Conservation (phyloP, 1,139 yeast species). For the Saccharomyces pastorianus region DNA sequence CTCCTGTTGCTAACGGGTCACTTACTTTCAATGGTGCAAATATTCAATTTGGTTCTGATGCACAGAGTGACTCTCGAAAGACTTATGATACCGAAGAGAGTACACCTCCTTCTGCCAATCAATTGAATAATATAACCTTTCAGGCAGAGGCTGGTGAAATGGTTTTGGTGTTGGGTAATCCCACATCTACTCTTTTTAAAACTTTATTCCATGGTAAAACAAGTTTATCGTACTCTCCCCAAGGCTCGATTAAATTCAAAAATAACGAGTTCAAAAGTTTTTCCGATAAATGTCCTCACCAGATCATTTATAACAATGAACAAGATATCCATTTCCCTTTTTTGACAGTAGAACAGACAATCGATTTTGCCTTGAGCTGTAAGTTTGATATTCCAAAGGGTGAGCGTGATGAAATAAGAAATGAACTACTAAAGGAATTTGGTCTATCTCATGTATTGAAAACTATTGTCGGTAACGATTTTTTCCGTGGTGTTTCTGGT, state of each 20-base stretch:
- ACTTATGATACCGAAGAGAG: not conserved
- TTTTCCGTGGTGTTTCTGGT: conserved; percentile 39
- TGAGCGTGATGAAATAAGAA: no score
- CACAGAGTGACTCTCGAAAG: conserved; percentile 2
- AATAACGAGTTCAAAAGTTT: no score
- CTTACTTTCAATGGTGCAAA: conserved; percentile 22
- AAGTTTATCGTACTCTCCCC: conserved; percentile 15
- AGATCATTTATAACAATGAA: no score
- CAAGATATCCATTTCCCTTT: no score
- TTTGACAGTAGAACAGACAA: no score
- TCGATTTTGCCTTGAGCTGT: no score
- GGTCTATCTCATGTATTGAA: no score
- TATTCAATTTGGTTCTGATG: conserved; percentile 7
- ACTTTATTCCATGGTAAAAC: conserved; percentile 17
- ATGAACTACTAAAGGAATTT: no score
- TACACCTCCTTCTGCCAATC: not conserved
- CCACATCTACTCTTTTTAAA: conserved; percentile 19
- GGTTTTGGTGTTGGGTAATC: conserved; percentile 18
- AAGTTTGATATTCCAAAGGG: no score
- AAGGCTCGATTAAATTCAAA: no score
- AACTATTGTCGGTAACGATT: conserved; percentile 33
- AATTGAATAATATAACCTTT: conserved; percentile 18
- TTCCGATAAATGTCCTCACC: no score
- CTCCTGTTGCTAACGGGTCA: conserved; percentile 21
- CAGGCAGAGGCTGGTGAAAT: conserved; percentile 16